Evolutionary conservation across 768 basidiomycete genomes (phyloP).

Genomic region (Termitomyces sp.): DNA sequence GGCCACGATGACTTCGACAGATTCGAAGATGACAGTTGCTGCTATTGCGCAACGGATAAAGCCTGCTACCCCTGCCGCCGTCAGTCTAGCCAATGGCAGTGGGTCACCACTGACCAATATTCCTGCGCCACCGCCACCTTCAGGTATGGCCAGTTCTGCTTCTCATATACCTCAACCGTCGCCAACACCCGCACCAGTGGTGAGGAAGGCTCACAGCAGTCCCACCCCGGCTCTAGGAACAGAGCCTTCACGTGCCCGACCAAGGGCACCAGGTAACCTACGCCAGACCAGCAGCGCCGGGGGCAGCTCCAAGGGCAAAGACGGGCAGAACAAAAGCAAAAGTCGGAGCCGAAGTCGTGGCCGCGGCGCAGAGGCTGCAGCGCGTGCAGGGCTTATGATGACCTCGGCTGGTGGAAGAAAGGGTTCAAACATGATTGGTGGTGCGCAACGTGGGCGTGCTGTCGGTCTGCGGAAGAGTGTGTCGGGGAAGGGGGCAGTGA

Average conservation of each 20-base stretch:
- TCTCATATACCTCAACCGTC: not conserved
- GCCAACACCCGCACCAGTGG: not conserved
- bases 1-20: not conserved
- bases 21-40: not conserved
- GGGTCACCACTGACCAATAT: not conserved
- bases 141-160: not conserved
- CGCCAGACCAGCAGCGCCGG: constrained; percentile 10
- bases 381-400: constrained; percentile 12
- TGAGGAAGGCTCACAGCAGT: not conserved
- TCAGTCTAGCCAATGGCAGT: not conserved
- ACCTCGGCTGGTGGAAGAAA: not conserved
- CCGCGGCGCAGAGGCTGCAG: constrained; percentile 5
- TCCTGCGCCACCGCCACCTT: not conserved
- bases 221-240: not conserved
- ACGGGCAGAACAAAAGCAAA: constrained; percentile 3
- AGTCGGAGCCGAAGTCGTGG: constrained; percentile 11
- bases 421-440: not conserved
- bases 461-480: constrained; percentile 1
- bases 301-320: not conserved
- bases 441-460: not conserved
- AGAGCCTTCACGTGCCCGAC: not conserved
- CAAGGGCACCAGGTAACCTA: constrained; percentile 4
- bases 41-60: not conserved
- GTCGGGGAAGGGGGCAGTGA: not conserved
- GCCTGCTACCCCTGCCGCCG: not conserved